These are phyloP conservation scores for Tuctoria greenei DNA, from an alignment of 176 grass and related monocot species.

Conservation along the genomic window DNA sequence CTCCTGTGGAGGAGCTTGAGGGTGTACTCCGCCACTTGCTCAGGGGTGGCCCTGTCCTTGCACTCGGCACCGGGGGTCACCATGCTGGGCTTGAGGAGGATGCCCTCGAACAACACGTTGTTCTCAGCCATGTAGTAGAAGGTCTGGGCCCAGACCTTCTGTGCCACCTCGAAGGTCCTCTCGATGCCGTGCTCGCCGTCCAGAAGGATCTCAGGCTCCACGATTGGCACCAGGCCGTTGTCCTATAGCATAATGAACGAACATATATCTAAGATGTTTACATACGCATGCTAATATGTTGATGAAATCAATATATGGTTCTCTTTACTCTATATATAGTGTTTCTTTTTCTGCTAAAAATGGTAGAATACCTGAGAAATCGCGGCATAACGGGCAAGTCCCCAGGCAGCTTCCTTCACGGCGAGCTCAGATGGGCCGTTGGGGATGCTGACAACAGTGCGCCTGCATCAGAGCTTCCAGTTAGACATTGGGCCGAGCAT, in stretches of 20 bases:
- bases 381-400: constrained; percentile 91
- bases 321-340: not conserved
- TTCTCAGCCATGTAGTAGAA: constrained; percentile 94
- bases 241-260: constrained; percentile 52
- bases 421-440: constrained; percentile 89
- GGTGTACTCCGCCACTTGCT: constrained; percentile 82
- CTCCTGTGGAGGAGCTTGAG: constrained; percentile 90
- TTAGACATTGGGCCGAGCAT: not conserved
- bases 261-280: constrained; percentile 5
- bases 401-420: constrained; percentile 97
- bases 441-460: constrained; percentile 97
- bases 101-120: constrained; percentile 88
- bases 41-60: constrained; percentile 70
- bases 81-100: constrained; percentile 99
- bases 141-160: constrained; percentile 87
- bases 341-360: constrained; percentile 8
- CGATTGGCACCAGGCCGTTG: constrained; percentile 95
- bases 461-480: constrained; percentile 51
- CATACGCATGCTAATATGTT: not conserved
- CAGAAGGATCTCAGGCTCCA: constrained; percentile 93
- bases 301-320: too few relatives aligned
- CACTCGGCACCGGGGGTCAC: constrained; percentile 90
- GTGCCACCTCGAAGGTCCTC: constrained; percentile 82
- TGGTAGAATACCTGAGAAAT: constrained; percentile 68
- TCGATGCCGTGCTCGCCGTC: constrained; percentile 88